Evolutionary conservation across 2,329 filamentous ascomycete genomes (phyloP).

Genomic region (Colletotrichum tamarilloi): DNA sequence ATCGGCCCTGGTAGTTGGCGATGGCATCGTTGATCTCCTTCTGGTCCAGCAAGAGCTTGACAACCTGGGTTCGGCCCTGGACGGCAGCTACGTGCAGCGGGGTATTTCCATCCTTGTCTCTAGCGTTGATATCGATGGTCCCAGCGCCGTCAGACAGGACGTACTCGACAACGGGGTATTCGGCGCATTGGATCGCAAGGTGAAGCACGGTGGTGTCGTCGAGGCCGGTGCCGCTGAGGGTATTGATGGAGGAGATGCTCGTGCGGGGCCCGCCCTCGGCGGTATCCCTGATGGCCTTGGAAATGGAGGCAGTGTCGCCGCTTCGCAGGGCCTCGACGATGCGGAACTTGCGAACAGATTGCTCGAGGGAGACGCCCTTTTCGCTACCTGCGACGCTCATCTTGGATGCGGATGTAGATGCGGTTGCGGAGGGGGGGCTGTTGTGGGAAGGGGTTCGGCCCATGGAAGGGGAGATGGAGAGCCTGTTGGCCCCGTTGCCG

Average conservation of each 20-base stretch:
- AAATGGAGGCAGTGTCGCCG: constrained; percentile 91
- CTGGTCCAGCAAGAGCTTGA: constrained; percentile 85
- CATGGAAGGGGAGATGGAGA: constrained; percentile 56
- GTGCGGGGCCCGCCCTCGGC: constrained; percentile 62
- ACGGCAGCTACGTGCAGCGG: constrained; percentile 88
- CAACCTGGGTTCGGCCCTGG: constrained; percentile 83
- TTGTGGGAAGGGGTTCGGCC: constrained; percentile 54
- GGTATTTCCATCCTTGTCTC: constrained; percentile 94
- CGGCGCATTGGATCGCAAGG: constrained; percentile 94
- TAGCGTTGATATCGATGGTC: constrained; percentile 84
- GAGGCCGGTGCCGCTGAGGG: constrained; percentile 57
- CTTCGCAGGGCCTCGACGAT: constrained; percentile 92
- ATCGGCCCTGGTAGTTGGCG: constrained; percentile 84
- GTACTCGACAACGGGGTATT: constrained; percentile 91
- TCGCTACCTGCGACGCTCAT: constrained; percentile 43
- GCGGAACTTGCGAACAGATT: constrained; percentile 93
- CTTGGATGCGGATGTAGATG: constrained; percentile 32
- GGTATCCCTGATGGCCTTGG: constrained; percentile 82
- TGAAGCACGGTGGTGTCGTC: constrained; percentile 93
- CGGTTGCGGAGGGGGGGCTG: constrained; percentile 32
- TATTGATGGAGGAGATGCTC: constrained; percentile 66
- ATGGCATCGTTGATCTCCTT: constrained; percentile 89
- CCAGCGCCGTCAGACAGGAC: constrained; percentile 81
- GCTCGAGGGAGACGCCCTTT: constrained; percentile 76
- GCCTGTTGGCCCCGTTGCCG: constrained; percentile 56